Percentiles rank a stretch among this genome's conserved stretches.
phyloP scores from a whole-genome alignment of 2,329 filamentous ascomycete genomes.

The Botrytis deweyae region DNA sequence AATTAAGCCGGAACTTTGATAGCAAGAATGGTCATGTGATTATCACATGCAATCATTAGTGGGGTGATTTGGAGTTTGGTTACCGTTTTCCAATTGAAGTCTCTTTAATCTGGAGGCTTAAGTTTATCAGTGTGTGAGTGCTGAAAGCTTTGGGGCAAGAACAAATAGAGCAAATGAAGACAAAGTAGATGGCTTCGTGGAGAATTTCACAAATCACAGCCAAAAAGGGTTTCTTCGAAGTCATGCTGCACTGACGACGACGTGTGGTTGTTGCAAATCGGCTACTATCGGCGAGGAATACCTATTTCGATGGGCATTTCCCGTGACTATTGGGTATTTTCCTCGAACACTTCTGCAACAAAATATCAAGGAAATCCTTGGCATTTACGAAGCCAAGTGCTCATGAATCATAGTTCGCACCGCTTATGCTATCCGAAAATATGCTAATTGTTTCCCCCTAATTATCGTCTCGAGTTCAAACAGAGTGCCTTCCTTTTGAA shows the following conservation, averaged over 20 bases:
- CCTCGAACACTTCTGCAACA: neutral
- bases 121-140: neutral
- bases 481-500: neutral
- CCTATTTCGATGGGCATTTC: neutral
- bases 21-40: neutral
- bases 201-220: neutral
- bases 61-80: neutral
- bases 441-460: neutral
- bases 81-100: neutral
- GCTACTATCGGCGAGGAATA: neutral
- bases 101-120: neutral
- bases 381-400: neutral
- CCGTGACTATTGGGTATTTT: neutral
- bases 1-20: conserved; percentile 11
- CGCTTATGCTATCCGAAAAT: neutral
- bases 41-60: neutral
- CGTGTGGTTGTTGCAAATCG: neutral
- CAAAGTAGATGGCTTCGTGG: neutral
- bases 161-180: neutral
- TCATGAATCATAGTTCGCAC: neutral
- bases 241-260: neutral
- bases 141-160: neutral
- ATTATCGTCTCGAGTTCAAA: neutral
- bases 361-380: neutral
- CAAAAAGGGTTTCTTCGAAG: neutral